A percentile compares a stretch with the other conserved stretches of the same genome.
These are phyloP conservation scores for Orbilia blumenaviensis DNA, from an alignment of 2,329 filamentous ascomycete genomes.

Conservation along the genomic window DNA sequence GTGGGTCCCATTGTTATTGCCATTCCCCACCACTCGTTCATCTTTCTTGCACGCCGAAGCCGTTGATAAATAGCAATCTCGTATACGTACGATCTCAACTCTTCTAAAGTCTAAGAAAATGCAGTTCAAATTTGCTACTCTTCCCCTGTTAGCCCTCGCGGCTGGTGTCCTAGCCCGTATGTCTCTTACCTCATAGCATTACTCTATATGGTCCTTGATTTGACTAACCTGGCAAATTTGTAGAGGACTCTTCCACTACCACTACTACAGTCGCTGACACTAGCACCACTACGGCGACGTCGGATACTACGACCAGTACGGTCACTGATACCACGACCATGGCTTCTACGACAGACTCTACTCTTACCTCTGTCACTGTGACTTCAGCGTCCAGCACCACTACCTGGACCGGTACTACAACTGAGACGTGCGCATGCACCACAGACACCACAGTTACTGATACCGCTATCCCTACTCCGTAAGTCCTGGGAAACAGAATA, in stretches of 20 bases:
- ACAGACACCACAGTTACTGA: background rate
- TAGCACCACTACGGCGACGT: slow-evolving; percentile 3
- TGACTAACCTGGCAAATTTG: background rate
- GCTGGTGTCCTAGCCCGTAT: slow-evolving; percentile 34
- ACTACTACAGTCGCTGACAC: slow-evolving; percentile 31
- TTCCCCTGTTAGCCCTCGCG: slow-evolving; percentile 9
- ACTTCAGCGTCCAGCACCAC: background rate
- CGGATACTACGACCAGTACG: slow-evolving; percentile 3
- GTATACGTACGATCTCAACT: background rate
- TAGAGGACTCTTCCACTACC: slow-evolving; percentile 34
- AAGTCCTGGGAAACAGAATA: slow-evolving; percentile 3
- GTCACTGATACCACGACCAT: slow-evolving; percentile 2
- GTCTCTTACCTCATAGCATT: background rate
- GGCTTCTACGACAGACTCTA: slow-evolving; percentile 9
- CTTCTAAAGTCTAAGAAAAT: slow-evolving; percentile 13
- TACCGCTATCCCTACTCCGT: slow-evolving; percentile 23
- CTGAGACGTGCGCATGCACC: slow-evolving; percentile 30
- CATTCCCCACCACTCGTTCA: background rate
- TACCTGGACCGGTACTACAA: slow-evolving; percentile 36
- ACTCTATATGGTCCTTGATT: background rate
- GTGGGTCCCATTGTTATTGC: background rate
- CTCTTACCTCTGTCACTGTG: background rate
- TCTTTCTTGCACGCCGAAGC: background rate
- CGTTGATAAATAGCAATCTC: background rate
- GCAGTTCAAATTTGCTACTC: background rate